Evolutionary conservation across 768 basidiomycete species (phyloP), one percentile per base, ranked within the genome.

Genomic region (Candolleomyces eurysporus): DNA sequence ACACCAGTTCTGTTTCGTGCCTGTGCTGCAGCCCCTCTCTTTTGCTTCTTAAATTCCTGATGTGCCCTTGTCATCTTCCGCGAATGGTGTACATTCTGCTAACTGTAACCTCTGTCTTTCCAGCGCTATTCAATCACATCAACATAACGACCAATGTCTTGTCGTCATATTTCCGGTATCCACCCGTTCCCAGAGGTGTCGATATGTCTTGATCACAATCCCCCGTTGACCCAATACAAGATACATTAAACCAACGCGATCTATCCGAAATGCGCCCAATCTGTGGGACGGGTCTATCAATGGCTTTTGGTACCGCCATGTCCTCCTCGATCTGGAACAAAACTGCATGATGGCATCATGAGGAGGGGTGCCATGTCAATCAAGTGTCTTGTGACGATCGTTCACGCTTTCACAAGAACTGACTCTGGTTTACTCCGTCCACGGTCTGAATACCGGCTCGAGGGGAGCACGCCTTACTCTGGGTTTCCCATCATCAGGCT

Each of bases 121-220:
- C 52, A 32, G 21, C 10, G 22, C 5, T 21, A 22, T 21, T 51
- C 26, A 22, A 60, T 60, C 51, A 39, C 39, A 39, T 49, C 22
- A 46, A 45, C 52, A 53, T 60, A 22, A 26, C 52, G 43, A 60
- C 59, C 46, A 36, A 59, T 52, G 61, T 63, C 62, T 49, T 52
- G 54, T 64, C 57, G 58, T 59, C 43, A 63, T 65, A 65, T 59
- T 60, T 19, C 68, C 67, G 68, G 61, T 62, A 61, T 61, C 61
- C 62, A 58, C 30, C 66, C 68, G 70, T 64, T 69, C 61, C 66
- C 61, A 67, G 67, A 65, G 66, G 61, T 51, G n/a, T 39, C 48
- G 48, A 49, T 56, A 14, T 45, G 57, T 57, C 59, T 54, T 62
- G 48, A 60, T 54, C 22, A 56, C 55, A 48, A 57, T 51, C 55